Evolutionary conservation across 129 eudicot genomes (phyloP).

Genomic region (Saposhnikovia divaricata): DNA sequence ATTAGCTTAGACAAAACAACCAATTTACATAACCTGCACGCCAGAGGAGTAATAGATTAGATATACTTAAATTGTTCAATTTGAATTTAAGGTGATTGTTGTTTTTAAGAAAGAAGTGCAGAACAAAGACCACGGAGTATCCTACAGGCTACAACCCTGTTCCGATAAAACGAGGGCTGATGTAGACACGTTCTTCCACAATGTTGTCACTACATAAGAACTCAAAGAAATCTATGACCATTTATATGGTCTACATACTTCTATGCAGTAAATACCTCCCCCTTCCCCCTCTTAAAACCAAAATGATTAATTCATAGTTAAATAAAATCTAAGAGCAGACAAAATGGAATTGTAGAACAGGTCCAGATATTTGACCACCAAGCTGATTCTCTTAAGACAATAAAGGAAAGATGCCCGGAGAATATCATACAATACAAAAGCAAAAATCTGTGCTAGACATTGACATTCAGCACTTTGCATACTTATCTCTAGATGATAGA

Average conservation of each 20-base stretch:
- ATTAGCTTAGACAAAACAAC: not conserved
- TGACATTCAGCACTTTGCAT: not conserved
- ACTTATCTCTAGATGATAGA: constrained; percentile 7
- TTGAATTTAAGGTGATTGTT: not conserved
- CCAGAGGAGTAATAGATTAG: not conserved
- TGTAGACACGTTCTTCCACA: not conserved
- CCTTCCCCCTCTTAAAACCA: no score
- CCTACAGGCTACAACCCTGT: not conserved
- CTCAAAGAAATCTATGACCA: not conserved
- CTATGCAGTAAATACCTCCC: not conserved
- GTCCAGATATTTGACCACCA: not conserved
- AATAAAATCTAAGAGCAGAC: not conserved
- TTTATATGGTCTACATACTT: not conserved
- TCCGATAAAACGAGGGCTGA: not conserved
- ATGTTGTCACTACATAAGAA: not conserved
- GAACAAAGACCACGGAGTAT: not conserved
- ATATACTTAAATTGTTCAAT: not conserved
- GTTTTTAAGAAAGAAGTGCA: not conserved
- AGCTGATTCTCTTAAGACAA: not conserved
- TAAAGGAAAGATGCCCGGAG: not conserved
- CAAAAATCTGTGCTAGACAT: not conserved
- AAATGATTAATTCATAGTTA: no score
- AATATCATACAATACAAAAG: not conserved
- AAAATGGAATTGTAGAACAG: not conserved
- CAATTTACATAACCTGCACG: not conserved